phyloP scores from a whole-genome alignment of 306 rosid species.

The Casuarina equisetifolia region DNA sequence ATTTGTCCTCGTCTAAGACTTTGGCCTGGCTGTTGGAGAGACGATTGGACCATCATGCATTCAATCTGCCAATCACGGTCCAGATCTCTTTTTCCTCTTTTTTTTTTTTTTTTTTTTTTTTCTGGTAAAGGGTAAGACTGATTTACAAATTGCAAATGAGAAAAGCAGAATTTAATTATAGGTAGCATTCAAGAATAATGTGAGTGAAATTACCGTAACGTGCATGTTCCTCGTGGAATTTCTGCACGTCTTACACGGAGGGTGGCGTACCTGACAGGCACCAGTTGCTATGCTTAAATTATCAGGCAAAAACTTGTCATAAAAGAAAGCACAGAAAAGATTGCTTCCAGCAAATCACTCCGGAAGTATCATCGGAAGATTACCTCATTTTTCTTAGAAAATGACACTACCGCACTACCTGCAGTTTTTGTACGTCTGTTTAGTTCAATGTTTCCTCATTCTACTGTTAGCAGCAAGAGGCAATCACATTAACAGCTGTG shows the following conservation, averaged over 20 bases:
- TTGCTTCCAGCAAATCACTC: too few relatives aligned
- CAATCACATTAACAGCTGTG: not conserved
- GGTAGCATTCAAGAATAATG: too few relatives aligned
- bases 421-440: not conserved
- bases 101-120: too few relatives aligned
- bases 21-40: not conserved
- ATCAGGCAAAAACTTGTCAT: too few relatives aligned
- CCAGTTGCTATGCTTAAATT: too few relatives aligned
- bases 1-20: not conserved
- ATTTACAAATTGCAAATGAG: too few relatives aligned
- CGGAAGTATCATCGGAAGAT: not conserved
- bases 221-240: not conserved
- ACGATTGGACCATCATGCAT: not conserved
- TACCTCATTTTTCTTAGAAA: not conserved
- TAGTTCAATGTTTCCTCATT: not conserved
- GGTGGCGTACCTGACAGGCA: too few relatives aligned
- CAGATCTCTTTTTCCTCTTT: too few relatives aligned
- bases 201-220: too few relatives aligned
- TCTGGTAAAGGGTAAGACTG: too few relatives aligned
- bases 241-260: not conserved
- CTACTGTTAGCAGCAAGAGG: not conserved
- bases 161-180: too few relatives aligned
- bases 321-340: too few relatives aligned
- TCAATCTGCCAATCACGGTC: not conserved
- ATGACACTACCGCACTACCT: not conserved